These are phyloP conservation scores for Globisporangium barbulae DNA, from an alignment of 352 stramenopile species.

Conservation along the genomic window DNA sequence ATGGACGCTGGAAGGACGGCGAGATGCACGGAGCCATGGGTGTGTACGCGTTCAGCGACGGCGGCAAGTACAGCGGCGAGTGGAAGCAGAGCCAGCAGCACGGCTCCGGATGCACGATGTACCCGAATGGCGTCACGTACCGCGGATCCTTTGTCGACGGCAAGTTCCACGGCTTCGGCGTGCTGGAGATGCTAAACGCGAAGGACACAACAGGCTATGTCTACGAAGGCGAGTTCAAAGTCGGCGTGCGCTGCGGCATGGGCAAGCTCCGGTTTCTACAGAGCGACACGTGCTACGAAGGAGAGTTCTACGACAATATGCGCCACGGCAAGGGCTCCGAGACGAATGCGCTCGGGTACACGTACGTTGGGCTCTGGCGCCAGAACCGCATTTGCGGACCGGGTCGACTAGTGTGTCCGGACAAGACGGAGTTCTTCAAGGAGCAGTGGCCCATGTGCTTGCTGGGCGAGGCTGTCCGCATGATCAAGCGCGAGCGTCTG, in stretches of 20 bases:
- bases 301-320: conserved; percentile 63
- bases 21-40: conserved; percentile 64
- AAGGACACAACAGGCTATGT: conserved; percentile 24
- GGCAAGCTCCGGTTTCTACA: conserved; percentile 43
- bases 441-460: conserved; percentile 54
- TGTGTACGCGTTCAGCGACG: conserved; percentile 69
- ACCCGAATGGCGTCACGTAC: conserved; percentile 71
- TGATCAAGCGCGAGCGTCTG: conserved; percentile 42
- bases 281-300: conserved; percentile 52
- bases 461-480: conserved; percentile 53
- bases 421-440: conserved; percentile 43
- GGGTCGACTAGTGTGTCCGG: conserved; percentile 38
- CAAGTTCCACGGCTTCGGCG: conserved; percentile 61
- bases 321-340: conserved; percentile 60
- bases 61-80: conserved; percentile 62
- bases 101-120: conserved; percentile 50
- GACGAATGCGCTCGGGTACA: conserved; percentile 56
- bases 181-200: conserved; percentile 41
- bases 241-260: conserved; percentile 37
- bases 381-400: conserved; percentile 58
- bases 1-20: conserved; percentile 60
- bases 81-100: conserved; percentile 38
- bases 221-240: conserved; percentile 62
- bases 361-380: conserved; percentile 48
- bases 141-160: conserved; percentile 48